Evolutionary conservation across 331 rosid genomes (phyloP).

Genomic region (Quercus lobata): DNA sequence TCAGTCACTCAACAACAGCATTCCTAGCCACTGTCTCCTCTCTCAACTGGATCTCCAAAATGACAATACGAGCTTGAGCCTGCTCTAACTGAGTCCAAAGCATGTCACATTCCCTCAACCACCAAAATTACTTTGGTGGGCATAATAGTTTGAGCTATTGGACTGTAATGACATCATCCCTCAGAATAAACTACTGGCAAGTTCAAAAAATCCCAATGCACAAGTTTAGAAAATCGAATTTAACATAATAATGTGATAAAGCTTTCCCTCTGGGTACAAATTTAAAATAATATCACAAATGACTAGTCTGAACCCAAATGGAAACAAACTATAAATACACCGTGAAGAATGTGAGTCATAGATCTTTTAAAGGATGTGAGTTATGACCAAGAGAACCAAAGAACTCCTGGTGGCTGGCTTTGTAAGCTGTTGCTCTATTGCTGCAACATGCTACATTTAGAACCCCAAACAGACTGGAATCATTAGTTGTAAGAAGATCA

Average conservation of each 20-base stretch:
- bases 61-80: too few species aligned
- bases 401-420: neutral
- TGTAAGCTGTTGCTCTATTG: neutral
- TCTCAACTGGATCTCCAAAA: too few species aligned
- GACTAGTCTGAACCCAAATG: neutral
- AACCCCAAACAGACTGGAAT: neutral
- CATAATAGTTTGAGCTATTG: neutral
- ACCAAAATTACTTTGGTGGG: neutral
- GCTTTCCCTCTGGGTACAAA: neutral
- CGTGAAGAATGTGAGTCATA: neutral
- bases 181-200: neutral
- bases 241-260: neutral
- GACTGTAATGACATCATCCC: neutral
- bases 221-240: constrained; percentile 1
- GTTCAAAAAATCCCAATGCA: neutral
- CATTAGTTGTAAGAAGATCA: neutral
- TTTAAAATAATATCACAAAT: neutral
- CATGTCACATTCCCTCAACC: too few species aligned
- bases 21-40: too few species aligned
- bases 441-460: neutral
- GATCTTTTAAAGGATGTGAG: neutral
- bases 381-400: neutral
- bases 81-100: too few species aligned
- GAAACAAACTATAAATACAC: neutral
- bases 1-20: too few species aligned